phyloP scores from a whole-genome alignment of 305 asterid species.

The Fraxinus sp. region DNA sequence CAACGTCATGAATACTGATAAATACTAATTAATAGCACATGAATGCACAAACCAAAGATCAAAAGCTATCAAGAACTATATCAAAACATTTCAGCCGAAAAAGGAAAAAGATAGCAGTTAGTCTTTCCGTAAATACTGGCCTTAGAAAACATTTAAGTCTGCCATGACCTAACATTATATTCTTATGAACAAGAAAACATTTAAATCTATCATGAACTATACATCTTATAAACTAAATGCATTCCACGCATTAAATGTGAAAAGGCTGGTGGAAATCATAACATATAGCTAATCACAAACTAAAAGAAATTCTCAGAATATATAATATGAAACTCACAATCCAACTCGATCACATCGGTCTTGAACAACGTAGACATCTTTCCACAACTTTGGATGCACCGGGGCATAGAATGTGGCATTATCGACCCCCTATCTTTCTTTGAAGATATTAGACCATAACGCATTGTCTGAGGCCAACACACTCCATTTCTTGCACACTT shows the following conservation, averaged over 20 bases:
- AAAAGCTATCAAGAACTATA: background rate
- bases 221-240: too few relatives aligned
- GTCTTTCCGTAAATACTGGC: too few relatives aligned
- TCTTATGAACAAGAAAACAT: background rate
- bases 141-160: too few relatives aligned
- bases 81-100: background rate
- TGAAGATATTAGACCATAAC: constrained; percentile 63
- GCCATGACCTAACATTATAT: too few relatives aligned
- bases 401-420: constrained; percentile 58
- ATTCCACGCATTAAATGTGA: background rate
- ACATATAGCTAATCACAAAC: background rate
- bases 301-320: background rate
- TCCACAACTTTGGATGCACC: constrained; percentile 55
- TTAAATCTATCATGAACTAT: too few relatives aligned
- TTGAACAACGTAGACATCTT: constrained; percentile 65
- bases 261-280: background rate
- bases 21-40: background rate
- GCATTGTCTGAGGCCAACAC: constrained; percentile 49
- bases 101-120: background rate
- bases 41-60: background rate
- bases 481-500: constrained; percentile 90
- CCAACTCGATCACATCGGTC: constrained; percentile 81
- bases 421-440: constrained; percentile 70
- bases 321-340: constrained; percentile 46
- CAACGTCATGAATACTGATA: too few relatives aligned